Evolutionary conservation across 495 filamentous ascomycete genomes (phyloP), one percentile per base, ranked within the genome.

Genomic region (Penicillium crystallinum): DNA sequence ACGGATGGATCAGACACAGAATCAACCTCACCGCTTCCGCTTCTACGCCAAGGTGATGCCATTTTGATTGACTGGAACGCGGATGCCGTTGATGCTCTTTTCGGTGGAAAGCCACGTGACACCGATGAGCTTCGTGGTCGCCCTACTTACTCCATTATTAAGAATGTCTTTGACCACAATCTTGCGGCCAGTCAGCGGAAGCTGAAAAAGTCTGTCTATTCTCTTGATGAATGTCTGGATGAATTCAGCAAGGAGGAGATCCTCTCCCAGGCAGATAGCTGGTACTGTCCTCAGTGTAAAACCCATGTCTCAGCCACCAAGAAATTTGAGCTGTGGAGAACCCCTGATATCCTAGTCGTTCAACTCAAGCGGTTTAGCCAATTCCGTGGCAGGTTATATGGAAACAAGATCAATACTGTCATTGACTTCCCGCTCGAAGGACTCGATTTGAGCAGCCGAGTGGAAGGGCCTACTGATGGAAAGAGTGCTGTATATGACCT

Each of bases 231-330:
- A 58, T 98, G 93, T 61, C 80, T 98, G 23, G 84, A 89, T 33
- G 92, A 97, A 65, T 97, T 96, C 54, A 89, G 91, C 61, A 92
- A 77, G 65, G 84, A 89, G 50, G 93, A 98, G 65, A 84, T 96
- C 36, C 75, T 98, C 3, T 95, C 91, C 0, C 89, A 95, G 64
- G 87, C 91, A 56, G 92, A 98, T 62, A 90, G 89, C 25, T 98
- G 93, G 93, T 97, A 89, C 61, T 98, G 93, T 57, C 91, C 89
- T 49, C 81, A 89, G 38, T 98, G 93, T 78, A 97, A 97, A 63
- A 88, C 95, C 55, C 86, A 95, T 59, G 84, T 88, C 9, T 83
- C 89, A 21, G 93, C 95, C 17, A 90, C 81, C 72, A 98, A 97
- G 79, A 95, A 91, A 60, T 90, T 98, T 27, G 90, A 97, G 64